Percentiles rank a stretch among this genome's conserved stretches.
Evolutionary conservation across 2,329 filamentous ascomycete genomes (phyloP).

Genomic region (Cladorrhinum sp.): DNA sequence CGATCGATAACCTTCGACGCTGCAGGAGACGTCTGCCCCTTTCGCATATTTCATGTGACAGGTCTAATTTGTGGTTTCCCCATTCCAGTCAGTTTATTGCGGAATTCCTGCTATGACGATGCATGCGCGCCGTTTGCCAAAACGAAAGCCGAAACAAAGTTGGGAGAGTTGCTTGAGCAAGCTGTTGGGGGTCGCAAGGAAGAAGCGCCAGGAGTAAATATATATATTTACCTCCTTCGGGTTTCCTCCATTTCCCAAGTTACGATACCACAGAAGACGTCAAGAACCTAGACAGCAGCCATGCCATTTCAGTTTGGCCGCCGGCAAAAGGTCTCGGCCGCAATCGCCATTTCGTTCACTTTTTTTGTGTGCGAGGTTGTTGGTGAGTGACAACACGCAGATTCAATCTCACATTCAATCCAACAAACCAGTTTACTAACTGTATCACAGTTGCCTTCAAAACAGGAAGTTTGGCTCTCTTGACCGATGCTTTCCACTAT

Average conservation of each 20-base stretch:
- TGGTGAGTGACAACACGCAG: slow-evolving; percentile 33
- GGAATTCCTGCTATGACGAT: neutral
- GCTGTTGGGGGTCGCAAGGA: neutral
- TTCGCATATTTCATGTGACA: neutral
- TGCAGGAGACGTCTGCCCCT: neutral
- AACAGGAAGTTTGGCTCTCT: slow-evolving; percentile 66
- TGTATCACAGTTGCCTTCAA: slow-evolving; percentile 60
- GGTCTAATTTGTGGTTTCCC: neutral
- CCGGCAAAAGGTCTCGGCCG: slow-evolving; percentile 46
- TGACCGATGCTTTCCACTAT: slow-evolving; percentile 79
- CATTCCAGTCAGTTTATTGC: neutral
- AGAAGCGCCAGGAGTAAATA: neutral
- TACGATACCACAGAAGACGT: neutral
- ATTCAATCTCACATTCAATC: neutral
- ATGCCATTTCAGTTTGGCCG: slow-evolving; percentile 39
- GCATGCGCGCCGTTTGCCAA: neutral
- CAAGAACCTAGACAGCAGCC: neutral
- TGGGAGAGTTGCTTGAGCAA: neutral
- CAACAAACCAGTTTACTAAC: neutral
- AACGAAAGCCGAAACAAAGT: neutral
- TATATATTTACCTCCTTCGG: neutral
- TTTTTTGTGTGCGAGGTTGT: slow-evolving; percentile 53
- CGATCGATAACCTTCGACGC: neutral
- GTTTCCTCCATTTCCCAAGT: neutral
- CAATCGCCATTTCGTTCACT: slow-evolving; percentile 47